A percentile compares a stretch with the other conserved stretches of the same genome.
phyloP scores from a whole-genome alignment of 2,329 filamentous ascomycete genomes.

The Calonectria honghensis region DNA sequence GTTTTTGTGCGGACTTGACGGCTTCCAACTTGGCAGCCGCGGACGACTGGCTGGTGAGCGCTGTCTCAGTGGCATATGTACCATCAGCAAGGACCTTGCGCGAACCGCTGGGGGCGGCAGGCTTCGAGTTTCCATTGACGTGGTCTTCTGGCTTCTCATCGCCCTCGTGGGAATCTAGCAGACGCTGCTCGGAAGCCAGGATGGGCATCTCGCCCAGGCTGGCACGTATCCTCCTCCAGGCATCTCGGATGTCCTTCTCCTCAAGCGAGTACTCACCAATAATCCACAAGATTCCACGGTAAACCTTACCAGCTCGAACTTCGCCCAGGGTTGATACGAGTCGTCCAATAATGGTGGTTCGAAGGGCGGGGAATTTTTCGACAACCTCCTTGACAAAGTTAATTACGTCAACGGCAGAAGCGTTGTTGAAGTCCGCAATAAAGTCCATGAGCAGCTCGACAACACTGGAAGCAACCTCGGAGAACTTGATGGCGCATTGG shows the following conservation, averaged over 20 bases:
- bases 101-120: conserved; percentile 86
- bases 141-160: conserved; percentile 79
- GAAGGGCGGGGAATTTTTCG: conserved; percentile 95
- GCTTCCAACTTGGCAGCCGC: conserved; percentile 94
- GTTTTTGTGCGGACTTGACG: conserved; percentile 97
- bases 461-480: conserved; percentile 96
- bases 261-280: conserved; percentile 97
- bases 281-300: conserved; percentile 97
- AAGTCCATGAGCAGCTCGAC: conserved; percentile 99
- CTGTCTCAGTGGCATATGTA: conserved; percentile 97
- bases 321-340: conserved; percentile 93
- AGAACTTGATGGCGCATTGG: conserved; percentile 99
- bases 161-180: conserved; percentile 89
- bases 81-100: conserved; percentile 95
- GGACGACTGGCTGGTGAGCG: conserved; percentile 93
- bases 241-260: conserved; percentile 94
- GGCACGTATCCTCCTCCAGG: conserved; percentile 95
- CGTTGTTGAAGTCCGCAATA: conserved; percentile 98
- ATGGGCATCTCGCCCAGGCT: conserved; percentile 98
- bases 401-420: conserved; percentile 97
- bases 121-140: conserved; percentile 86
- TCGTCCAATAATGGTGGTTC: conserved; percentile 89
- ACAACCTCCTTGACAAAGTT: conserved; percentile 99
- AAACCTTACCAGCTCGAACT: conserved; percentile 97
- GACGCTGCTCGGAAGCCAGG: conserved; percentile 92